These are phyloP conservation scores for Thermothelomyces thermophilus DNA, from an alignment of 2,329 filamentous ascomycete species.

Conservation along the genomic window DNA sequence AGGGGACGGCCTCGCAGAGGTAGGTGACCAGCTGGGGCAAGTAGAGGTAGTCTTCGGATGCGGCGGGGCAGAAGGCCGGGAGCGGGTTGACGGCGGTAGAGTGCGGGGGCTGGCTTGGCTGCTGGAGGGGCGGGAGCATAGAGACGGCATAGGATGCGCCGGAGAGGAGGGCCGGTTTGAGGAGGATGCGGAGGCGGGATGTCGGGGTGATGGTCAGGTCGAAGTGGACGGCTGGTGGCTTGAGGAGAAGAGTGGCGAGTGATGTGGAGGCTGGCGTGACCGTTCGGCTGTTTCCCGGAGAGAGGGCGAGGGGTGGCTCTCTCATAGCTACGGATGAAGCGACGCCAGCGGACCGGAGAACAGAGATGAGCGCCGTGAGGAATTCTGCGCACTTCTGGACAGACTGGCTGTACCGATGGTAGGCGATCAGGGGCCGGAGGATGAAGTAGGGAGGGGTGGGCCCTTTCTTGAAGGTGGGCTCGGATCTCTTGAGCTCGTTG, in stretches of 20 bases:
- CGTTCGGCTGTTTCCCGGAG: background rate
- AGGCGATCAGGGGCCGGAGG: conserved; percentile 46
- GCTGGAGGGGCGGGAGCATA: conserved; percentile 14
- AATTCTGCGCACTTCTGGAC: conserved; percentile 35
- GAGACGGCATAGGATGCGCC: conserved; percentile 19
- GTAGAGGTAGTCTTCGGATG: conserved; percentile 14
- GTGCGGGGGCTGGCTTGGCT: background rate
- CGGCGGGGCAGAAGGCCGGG: conserved; percentile 11
- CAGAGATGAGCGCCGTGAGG: conserved; percentile 37
- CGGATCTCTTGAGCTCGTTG: conserved; percentile 62
- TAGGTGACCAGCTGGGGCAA: conserved; percentile 18
- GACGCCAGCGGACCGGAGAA: conserved; percentile 43
- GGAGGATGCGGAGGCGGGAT: conserved; percentile 37
- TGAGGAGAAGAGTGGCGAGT: conserved; percentile 39
- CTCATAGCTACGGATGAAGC: conserved; percentile 37
- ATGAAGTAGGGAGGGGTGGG: conserved; percentile 42
- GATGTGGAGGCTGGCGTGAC: conserved; percentile 35
- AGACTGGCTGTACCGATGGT: conserved; percentile 39
- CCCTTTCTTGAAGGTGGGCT: conserved; percentile 38
- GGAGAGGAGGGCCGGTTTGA: conserved; percentile 33
- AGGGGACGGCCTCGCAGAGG: conserved; percentile 18
- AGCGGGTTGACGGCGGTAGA: conserved; percentile 14
- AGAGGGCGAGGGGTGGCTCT: conserved; percentile 30
- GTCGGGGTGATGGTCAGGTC: conserved; percentile 41
- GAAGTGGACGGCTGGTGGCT: conserved; percentile 36